Evolutionary conservation across 345 rosid species (phyloP).

Genomic region (Aethionema arabicum): DNA sequence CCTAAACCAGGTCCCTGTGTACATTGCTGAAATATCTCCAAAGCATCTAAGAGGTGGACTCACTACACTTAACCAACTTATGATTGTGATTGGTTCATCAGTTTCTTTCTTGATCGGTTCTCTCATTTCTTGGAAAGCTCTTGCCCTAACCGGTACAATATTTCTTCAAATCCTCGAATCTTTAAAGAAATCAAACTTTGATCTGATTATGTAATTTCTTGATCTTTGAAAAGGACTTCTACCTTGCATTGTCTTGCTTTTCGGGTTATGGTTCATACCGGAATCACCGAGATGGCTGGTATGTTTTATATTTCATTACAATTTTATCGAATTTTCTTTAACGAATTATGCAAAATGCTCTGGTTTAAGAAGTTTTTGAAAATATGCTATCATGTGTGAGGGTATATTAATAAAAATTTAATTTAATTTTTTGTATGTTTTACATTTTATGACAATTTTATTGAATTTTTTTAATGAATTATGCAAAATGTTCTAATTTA

Average conservation of each 20-base stretch:
- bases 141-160: constrained; percentile 70
- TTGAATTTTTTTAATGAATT: too few relatives aligned
- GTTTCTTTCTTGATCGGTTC: constrained; percentile 64
- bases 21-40: constrained; percentile 89
- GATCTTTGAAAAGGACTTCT: constrained; percentile 49
- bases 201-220: constrained; percentile 24
- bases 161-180: neutral
- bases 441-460: too few relatives aligned
- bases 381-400: too few relatives aligned
- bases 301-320: constrained; percentile 20
- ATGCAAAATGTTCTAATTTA: too few relatives aligned
- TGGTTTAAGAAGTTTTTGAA: too few relatives aligned
- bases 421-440: too few relatives aligned
- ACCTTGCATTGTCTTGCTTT: constrained; percentile 69
- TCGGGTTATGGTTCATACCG: constrained; percentile 69
- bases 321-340: too few relatives aligned
- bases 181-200: neutral
- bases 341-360: too few relatives aligned
- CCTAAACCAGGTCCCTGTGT: constrained; percentile 66
- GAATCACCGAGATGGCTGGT: constrained; percentile 99
- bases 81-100: constrained; percentile 76
- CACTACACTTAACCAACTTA: constrained; percentile 78
- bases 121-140: constrained; percentile 68
- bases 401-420: too few relatives aligned
- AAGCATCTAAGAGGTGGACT: constrained; percentile 89